phyloP scores from a whole-genome alignment of 2,329 filamentous ascomycete species.

The Zopfia rhizophila region DNA sequence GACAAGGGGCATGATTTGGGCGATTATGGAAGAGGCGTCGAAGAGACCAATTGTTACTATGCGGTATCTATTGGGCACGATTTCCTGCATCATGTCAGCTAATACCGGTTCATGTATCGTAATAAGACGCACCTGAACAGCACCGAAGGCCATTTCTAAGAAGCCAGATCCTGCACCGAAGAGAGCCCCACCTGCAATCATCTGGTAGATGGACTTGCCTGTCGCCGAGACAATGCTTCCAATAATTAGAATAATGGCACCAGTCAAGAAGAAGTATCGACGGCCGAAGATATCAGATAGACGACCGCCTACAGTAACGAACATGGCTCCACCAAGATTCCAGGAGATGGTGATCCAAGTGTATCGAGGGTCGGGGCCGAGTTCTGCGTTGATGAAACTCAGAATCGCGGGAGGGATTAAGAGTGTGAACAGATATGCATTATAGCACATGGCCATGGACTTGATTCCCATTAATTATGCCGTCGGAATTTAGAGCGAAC shows the following conservation, averaged over 20 bases:
- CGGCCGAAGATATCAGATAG: constrained; percentile 55
- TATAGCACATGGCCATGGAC: constrained; percentile 45
- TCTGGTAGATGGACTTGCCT: constrained; percentile 51
- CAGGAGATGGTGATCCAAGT: constrained; percentile 48
- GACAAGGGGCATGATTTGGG: constrained; percentile 46
- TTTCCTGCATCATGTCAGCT: constrained; percentile 43
- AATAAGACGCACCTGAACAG: constrained; percentile 31
- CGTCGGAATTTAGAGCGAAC: neutral
- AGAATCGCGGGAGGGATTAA: constrained; percentile 46
- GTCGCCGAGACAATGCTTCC: constrained; percentile 55
- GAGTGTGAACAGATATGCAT: constrained; percentile 46
- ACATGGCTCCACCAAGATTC: constrained; percentile 45
- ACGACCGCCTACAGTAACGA: constrained; percentile 45
- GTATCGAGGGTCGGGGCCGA: constrained; percentile 42
- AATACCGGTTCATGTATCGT: neutral
- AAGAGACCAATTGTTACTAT: constrained; percentile 51
- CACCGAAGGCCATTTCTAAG: constrained; percentile 53
- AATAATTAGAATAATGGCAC: constrained; percentile 45
- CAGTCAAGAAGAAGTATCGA: constrained; percentile 45
- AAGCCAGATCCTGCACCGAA: constrained; percentile 56
- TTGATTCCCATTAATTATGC: constrained; percentile 5
- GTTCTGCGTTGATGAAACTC: constrained; percentile 44
- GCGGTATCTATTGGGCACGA: constrained; percentile 52
- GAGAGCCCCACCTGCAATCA: constrained; percentile 54
- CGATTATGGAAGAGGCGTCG: constrained; percentile 43